phyloP scores from a whole-genome alignment of 805 yeast genomes.

The Cyberlindnera galapagoensis region DNA sequence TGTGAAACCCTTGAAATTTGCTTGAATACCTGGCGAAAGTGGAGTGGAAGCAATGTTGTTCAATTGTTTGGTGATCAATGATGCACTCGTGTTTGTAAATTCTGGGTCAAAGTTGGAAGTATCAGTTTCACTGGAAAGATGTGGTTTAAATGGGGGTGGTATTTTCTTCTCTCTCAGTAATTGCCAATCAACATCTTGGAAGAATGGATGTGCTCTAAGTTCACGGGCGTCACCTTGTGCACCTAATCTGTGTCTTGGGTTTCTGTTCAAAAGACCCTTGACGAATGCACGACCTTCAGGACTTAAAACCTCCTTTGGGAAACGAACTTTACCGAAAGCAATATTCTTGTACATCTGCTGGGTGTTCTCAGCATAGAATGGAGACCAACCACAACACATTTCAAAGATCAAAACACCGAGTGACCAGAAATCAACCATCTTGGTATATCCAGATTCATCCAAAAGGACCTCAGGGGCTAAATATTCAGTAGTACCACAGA shows the following conservation, averaged over 20 bases:
- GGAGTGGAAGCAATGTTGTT: constrained; percentile 55
- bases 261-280: constrained; percentile 89
- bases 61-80: constrained; percentile 65
- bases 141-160: constrained; percentile 97
- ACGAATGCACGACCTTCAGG: constrained; percentile 94
- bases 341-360: constrained; percentile 99
- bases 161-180: constrained; percentile 68
- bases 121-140: constrained; percentile 82
- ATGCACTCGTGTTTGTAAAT: constrained; percentile 87
- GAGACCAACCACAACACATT: constrained; percentile 99
- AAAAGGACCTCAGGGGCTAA: constrained; percentile 93
- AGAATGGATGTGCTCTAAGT: constrained; percentile 86
- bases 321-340: constrained; percentile 96
- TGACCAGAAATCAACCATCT: constrained; percentile 99
- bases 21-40: constrained; percentile 90
- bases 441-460: constrained; percentile 95
- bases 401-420: constrained; percentile 94
- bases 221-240: constrained; percentile 90
- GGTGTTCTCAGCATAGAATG: constrained; percentile 95
- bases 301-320: constrained; percentile 91
- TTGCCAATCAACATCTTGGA: constrained; percentile 88
- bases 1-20: constrained; percentile 94
- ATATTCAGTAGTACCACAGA: constrained; percentile 98
- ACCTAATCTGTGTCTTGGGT: constrained; percentile 93
- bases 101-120: constrained; percentile 98